phyloP scores from a whole-genome alignment of 768 basidiomycete genomes.

The Xerocomellus chrysenteron region DNA sequence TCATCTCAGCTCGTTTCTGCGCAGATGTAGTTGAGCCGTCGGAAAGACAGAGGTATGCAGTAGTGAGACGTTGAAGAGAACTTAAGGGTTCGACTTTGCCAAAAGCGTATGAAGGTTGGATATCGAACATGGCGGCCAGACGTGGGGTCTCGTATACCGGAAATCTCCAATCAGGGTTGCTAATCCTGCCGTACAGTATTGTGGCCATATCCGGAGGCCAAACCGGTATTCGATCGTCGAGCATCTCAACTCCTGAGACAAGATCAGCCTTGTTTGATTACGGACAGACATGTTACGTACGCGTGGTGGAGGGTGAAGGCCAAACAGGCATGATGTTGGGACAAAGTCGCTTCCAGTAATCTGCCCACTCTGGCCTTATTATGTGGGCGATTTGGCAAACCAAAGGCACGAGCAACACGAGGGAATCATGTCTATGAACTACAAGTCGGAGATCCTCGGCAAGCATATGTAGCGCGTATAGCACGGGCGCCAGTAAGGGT shows the following conservation, averaged over 20 bases:
- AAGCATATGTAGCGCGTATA: constrained; percentile 78
- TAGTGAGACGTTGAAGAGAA: constrained; percentile 52
- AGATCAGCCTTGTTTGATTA: constrained; percentile 8
- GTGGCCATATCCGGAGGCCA: constrained; percentile 78
- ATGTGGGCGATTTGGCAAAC: constrained; percentile 61
- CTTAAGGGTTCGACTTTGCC: constrained; percentile 60
- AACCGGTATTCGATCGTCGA: constrained; percentile 72
- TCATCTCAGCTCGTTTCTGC: constrained; percentile 66
- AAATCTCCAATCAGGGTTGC: constrained; percentile 67
- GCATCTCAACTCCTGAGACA: constrained; percentile 39
- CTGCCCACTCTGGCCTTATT: constrained; percentile 83
- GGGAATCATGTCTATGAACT: constrained; percentile 52
- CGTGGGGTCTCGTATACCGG: constrained; percentile 46
- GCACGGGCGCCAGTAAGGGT: constrained; percentile 51
- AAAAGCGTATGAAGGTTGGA: constrained; percentile 56
- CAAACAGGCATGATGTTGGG: constrained; percentile 61
- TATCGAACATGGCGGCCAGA: constrained; percentile 49
- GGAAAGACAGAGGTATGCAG: constrained; percentile 57
- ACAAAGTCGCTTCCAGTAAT: constrained; percentile 87
- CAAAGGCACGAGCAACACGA: constrained; percentile 58
- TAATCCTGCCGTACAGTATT: constrained; percentile 55
- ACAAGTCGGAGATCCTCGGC: constrained; percentile 67
- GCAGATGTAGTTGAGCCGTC: constrained; percentile 50
- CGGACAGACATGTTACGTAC: constrained; percentile 6
- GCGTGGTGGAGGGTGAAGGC: constrained; percentile 47